Evolutionary conservation across 352 stramenopile species (phyloP), one percentile per base, ranked within the genome.

Genomic region (Pythium aquatile): DNA sequence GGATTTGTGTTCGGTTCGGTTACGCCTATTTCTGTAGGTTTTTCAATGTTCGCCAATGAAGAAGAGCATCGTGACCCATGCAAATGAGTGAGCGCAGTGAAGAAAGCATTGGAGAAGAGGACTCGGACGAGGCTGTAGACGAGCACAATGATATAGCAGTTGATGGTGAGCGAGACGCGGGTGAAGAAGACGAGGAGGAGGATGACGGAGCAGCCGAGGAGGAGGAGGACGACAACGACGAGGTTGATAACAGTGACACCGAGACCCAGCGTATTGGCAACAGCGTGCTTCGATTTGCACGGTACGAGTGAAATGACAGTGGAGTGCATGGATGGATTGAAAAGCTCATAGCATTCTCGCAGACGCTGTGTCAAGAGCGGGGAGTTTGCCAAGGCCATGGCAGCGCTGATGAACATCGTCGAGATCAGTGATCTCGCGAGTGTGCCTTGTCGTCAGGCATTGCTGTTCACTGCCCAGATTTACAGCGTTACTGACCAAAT

Each of bases 291-390:
- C 63, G 59, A 20, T 80, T 76, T 37, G 64, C 68, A 16, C 60
- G 73, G 70, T 49, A 42, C 51, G 14, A 17, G 3, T 0, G 17
- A 28, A 26, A 9, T 24, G n/a, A 28, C 8, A 53, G 16, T 13
- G 39, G 29, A 5, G 8, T 11, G 4, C 37, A 30, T 5, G 14
- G 28, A 28, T 55, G 53, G 35, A 28, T 63, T 1, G 5, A 5
- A 5, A 59, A 17, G 8, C 30, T 24, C 1, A 53, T 17, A 40
- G 24, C 20, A 26, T n/a, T 46, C 2, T 32, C 6, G 6, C 20
- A 90, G 81, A 24, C 72, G 72, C 24, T 88, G 78, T 32, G 63
- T 90, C 11, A 52, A 61, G 32, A 65, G 39, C 0, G 81, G 81
- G 14, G 75, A 82, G 28, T 78, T 74, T 24, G 40, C 61, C 20